A percentile compares a stretch with the other conserved stretches of the same genome.
Evolutionary conservation across 2,329 filamentous ascomycete species (phyloP).

Genomic region (Onygenales sp.): DNA sequence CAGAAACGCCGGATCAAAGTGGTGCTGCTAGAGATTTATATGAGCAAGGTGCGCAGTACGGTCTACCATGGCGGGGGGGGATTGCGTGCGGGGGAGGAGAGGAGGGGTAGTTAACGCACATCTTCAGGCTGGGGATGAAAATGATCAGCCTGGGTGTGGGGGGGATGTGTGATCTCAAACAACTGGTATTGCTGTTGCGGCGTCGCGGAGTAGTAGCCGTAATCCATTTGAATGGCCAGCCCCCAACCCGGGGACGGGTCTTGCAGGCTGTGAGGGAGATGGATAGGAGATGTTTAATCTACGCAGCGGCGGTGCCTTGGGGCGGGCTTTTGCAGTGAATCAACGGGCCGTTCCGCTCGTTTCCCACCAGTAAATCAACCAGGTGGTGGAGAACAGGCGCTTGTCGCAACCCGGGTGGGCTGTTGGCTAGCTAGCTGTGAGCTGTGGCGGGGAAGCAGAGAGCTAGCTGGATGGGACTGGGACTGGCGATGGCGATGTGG

Average conservation of each 20-base stretch:
- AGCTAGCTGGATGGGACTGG: too few relatives aligned
- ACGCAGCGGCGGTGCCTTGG: neutral
- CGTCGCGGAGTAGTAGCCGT: slow-evolving; percentile 41
- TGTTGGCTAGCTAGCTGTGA: too few relatives aligned
- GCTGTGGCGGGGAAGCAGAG: too few relatives aligned
- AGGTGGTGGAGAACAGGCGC: too few relatives aligned
- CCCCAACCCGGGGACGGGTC: neutral
- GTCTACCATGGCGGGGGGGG: neutral
- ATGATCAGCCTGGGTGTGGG: slow-evolving; percentile 34
- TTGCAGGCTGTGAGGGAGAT: neutral
- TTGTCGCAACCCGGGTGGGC: too few relatives aligned
- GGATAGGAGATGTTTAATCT: neutral
- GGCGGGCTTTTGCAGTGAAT: neutral
- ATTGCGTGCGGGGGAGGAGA: slow-evolving; percentile 8
- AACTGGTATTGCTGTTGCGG: slow-evolving; percentile 40
- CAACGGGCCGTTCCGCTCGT: too few relatives aligned
- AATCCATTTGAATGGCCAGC: slow-evolving; percentile 40
- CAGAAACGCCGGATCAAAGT: slow-evolving; percentile 27
- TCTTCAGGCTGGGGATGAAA: slow-evolving; percentile 34
- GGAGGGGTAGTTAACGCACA: slow-evolving; percentile 22
- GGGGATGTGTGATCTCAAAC: slow-evolving; percentile 36
- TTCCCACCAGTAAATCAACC: too few relatives aligned
- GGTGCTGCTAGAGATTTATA: slow-evolving; percentile 15
- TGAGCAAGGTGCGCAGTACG: slow-evolving; percentile 10
- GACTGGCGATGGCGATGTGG: too few relatives aligned